Evolutionary conservation across 306 rosid species (phyloP).

Genomic region (Psophocarpus tetragonolobus): DNA sequence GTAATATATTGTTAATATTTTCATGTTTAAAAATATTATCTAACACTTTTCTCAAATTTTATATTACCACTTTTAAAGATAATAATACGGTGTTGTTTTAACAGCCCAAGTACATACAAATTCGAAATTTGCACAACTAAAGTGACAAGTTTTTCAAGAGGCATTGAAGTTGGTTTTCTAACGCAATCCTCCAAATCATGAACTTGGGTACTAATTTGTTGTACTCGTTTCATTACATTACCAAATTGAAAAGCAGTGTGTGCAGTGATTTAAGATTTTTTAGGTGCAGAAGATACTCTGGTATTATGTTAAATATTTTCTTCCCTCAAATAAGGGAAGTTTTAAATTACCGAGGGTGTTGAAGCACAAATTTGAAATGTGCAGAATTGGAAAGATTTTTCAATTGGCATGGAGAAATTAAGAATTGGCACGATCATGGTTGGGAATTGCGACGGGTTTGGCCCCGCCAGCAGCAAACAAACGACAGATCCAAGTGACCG

Average conservation of each 20-base stretch:
- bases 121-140: neutral
- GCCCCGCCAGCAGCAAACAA: neutral
- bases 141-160: neutral
- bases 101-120: neutral
- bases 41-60: too few species aligned
- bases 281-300: neutral
- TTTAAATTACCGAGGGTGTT: neutral
- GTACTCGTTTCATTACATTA: neutral
- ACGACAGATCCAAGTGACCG: constrained; percentile 65
- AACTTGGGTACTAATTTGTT: neutral
- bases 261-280: neutral
- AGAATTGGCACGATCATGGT: neutral
- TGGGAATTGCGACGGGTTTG: constrained; percentile 39
- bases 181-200: neutral
- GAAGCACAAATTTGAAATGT: constrained; percentile 17
- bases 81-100: too few species aligned
- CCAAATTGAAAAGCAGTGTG: neutral
- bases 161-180: neutral
- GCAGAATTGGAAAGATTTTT: neutral
- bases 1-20: too few species aligned
- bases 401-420: neutral
- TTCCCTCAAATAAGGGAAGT: neutral
- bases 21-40: too few species aligned
- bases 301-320: neutral
- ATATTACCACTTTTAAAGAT: too few species aligned